Conservation (phyloP, 306 rosid species). For the Cucumis melo region DNA sequence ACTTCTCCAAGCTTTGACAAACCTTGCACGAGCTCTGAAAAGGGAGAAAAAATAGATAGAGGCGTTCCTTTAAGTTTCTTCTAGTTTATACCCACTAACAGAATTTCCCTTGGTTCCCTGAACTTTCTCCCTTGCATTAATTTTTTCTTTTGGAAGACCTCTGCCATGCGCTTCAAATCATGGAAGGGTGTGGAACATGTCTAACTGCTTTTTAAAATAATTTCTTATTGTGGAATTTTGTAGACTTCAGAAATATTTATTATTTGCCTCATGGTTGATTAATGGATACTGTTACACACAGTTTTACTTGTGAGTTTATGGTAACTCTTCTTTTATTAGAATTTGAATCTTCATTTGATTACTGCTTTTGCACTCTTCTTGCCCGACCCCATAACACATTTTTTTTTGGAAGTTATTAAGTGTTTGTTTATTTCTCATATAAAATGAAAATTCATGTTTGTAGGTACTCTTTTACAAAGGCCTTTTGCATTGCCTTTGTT, state of each 20-base stretch:
- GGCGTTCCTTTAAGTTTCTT: background rate
- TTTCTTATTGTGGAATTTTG: background rate
- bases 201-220: background rate
- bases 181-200: background rate
- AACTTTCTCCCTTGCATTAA: background rate
- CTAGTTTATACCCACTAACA: background rate
- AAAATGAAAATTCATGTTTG: background rate
- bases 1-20: too few relatives aligned
- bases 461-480: conserved; percentile 88
- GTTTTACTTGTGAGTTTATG: background rate
- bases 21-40: too few relatives aligned
- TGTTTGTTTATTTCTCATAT: background rate
- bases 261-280: background rate
- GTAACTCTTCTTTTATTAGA: background rate
- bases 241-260: background rate
- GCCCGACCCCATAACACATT: background rate
- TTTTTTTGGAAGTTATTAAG: background rate
- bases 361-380: background rate
- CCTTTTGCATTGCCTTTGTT: conserved; percentile 58
- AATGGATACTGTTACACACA: background rate
- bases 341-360: background rate
- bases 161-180: background rate
- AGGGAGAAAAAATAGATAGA: too few relatives aligned
- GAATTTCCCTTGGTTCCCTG: background rate
- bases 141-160: background rate